Percentiles rank a stretch among this genome's conserved stretches.
These are phyloP conservation scores for Candolleomyces efflorescens DNA, from an alignment of 768 basidiomycete species.

Conservation along the genomic window DNA sequence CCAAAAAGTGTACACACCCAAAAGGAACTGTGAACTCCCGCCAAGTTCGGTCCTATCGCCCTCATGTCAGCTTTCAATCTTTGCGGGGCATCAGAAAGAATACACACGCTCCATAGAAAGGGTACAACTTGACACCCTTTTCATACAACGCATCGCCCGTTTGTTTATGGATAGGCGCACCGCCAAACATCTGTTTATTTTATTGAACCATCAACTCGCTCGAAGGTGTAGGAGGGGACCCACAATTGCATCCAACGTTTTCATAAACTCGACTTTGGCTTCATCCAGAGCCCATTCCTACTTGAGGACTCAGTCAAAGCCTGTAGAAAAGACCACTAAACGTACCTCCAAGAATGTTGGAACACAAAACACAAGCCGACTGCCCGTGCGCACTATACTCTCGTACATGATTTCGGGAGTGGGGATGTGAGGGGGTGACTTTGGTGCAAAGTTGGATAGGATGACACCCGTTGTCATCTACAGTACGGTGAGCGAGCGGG, in stretches of 20 bases:
- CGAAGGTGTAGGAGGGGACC: background rate
- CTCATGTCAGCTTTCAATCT: too few relatives aligned
- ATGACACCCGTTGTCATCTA: slow-evolving; percentile 12
- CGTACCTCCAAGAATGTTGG: slow-evolving; percentile 21
- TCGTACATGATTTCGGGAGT: slow-evolving; percentile 16
- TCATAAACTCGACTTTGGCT: slow-evolving; percentile 12
- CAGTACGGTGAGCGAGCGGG: too few relatives aligned
- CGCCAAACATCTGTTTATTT: slow-evolving; percentile 17
- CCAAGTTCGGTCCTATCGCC: slow-evolving; percentile 23
- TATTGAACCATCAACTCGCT: background rate
- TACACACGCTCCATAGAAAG: slow-evolving; percentile 34
- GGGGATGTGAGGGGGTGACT: slow-evolving; percentile 10
- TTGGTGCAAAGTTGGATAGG: slow-evolving; percentile 22
- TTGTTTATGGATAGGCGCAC: slow-evolving; percentile 22
- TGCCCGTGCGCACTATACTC: slow-evolving; percentile 7
- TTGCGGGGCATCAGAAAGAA: too few relatives aligned
- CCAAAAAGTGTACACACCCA: slow-evolving; percentile 2
- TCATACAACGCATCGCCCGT: slow-evolving; percentile 16
- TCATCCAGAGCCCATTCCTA: slow-evolving; percentile 20
- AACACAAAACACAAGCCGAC: slow-evolving; percentile 10
- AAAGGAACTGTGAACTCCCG: slow-evolving; percentile 8
- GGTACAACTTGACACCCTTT: slow-evolving; percentile 18
- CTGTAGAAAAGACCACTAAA: background rate
- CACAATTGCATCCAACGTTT: slow-evolving; percentile 17
- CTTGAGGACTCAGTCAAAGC: too few relatives aligned